Conservation (phyloP, 768 basidiomycete genomes). For the Boletus pseudopeckii region DNA sequence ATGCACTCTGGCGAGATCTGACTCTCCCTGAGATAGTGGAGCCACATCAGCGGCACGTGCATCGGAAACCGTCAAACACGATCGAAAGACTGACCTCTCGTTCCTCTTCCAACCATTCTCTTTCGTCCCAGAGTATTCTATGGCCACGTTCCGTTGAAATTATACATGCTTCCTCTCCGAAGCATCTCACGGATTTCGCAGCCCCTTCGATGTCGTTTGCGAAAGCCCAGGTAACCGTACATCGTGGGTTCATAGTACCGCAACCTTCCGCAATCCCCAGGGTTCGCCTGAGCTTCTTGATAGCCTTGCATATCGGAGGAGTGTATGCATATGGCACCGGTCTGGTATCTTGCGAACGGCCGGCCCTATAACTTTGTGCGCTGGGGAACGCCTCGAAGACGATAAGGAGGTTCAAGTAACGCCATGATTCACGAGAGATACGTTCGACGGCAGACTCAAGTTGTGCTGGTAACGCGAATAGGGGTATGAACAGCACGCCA, state of each 20-base stretch:
- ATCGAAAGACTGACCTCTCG: conserved; percentile 41
- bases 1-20: conserved; percentile 47
- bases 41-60: conserved; percentile 14
- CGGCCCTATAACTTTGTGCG: conserved; percentile 33
- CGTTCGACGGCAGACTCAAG: conserved; percentile 41
- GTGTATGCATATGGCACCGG: conserved; percentile 47
- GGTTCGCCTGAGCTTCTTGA: conserved; percentile 65
- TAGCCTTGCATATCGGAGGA: conserved; percentile 62
- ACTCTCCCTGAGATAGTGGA: conserved; percentile 49
- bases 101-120: conserved; percentile 60
- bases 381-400: conserved; percentile 68
- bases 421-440: conserved; percentile 61
- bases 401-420: conserved; percentile 51
- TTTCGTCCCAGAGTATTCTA: conserved; percentile 49
- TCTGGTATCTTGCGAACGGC: conserved; percentile 6
- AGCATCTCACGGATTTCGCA: conserved; percentile 50
- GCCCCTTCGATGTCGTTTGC: conserved; percentile 58
- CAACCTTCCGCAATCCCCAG: conserved; percentile 61
- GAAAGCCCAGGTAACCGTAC: conserved; percentile 55
- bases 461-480: conserved; percentile 48
- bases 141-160: conserved; percentile 39
- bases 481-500: conserved; percentile 48
- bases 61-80: conserved; percentile 4
- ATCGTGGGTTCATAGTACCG: conserved; percentile 43
- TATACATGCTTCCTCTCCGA: conserved; percentile 56